Conservation (phyloP, 192 early-diverging fungal genomes). For the Coemansia sp. region DNA sequence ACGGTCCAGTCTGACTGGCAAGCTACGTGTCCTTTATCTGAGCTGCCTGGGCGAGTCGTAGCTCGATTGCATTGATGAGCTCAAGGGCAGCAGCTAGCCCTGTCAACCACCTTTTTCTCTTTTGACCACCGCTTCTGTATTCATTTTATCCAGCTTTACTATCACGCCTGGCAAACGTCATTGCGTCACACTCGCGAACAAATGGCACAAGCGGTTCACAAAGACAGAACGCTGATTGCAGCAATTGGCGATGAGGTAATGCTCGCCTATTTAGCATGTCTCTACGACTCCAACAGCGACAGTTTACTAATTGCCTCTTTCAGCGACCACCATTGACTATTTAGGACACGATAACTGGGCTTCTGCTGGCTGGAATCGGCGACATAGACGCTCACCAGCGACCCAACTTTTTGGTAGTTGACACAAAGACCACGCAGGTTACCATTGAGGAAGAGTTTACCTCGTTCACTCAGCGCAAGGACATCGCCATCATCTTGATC, state of each 20-base stretch:
- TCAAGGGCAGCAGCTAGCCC: background rate
- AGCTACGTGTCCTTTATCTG: background rate
- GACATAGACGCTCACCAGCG: conserved; percentile 92
- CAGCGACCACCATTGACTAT: background rate
- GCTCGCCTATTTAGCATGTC: background rate
- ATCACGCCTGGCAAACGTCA: background rate
- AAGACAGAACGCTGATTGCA: conserved; percentile 53
- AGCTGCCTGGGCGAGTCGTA: background rate
- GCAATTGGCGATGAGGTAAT: conserved; percentile 58
- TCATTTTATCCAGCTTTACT: background rate
- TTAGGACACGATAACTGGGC: conserved; percentile 93
- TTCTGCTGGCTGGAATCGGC: conserved; percentile 96
- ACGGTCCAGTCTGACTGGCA: background rate
- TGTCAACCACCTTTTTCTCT: background rate
- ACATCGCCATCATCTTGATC: conserved; percentile 98
- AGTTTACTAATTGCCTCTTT: background rate
- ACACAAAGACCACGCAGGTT: conserved; percentile 78
- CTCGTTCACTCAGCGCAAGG: conserved; percentile 89
- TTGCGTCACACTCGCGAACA: background rate
- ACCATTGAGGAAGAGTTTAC: conserved; percentile 81
- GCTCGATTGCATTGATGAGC: background rate
- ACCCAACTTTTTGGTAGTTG: conserved; percentile 96
- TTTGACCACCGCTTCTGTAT: background rate
- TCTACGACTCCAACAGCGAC: background rate
- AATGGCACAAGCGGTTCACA: conserved; percentile 41